Conservation (phyloP, 2,329 filamentous ascomycete genomes). For the Penicillium sp. region DNA sequence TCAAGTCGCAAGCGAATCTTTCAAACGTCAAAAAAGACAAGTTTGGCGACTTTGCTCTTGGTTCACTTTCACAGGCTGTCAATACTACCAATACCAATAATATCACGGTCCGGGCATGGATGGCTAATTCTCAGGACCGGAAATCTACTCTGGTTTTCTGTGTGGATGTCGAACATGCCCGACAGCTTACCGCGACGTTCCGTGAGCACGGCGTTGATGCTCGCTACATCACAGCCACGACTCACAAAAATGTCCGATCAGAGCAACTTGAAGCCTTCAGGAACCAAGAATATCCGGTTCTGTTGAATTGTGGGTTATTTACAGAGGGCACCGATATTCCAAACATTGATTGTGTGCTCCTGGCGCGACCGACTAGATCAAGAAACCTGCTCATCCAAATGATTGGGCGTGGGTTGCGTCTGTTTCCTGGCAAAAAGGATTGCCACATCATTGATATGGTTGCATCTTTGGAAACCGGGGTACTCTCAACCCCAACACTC, state of each 20-base stretch:
- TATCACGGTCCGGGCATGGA: slow-evolving; percentile 82
- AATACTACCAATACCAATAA: slow-evolving; percentile 82
- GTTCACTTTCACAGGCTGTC: slow-evolving; percentile 76
- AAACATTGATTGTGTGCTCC: slow-evolving; percentile 89
- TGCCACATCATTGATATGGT: slow-evolving; percentile 98
- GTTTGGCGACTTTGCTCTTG: slow-evolving; percentile 76
- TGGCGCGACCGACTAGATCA: slow-evolving; percentile 86
- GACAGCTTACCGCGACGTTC: slow-evolving; percentile 72
- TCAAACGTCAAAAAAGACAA: slow-evolving; percentile 64
- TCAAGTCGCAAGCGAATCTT: slow-evolving; percentile 78
- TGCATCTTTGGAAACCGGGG: slow-evolving; percentile 76
- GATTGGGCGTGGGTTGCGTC: slow-evolving; percentile 90
- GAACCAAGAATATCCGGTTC: slow-evolving; percentile 74
- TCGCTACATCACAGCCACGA: slow-evolving; percentile 81
- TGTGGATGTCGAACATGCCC: slow-evolving; percentile 83
- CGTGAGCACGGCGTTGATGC: slow-evolving; percentile 78
- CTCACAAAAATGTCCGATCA: slow-evolving; percentile 66
- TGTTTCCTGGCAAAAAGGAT: slow-evolving; percentile 76
- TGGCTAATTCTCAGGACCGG: slow-evolving; percentile 69
- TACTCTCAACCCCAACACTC: slow-evolving; percentile 86
- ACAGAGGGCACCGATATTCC: slow-evolving; percentile 98
- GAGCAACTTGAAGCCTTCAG: slow-evolving; percentile 75
- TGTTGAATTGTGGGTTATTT: slow-evolving; percentile 94
- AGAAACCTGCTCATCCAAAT: slow-evolving; percentile 95
- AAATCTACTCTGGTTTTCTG: slow-evolving; percentile 93